Evolutionary conservation across 2,329 filamentous ascomycete species (phyloP), one percentile per base, ranked within the genome.

Genomic region (Scedosporium boydii): DNA sequence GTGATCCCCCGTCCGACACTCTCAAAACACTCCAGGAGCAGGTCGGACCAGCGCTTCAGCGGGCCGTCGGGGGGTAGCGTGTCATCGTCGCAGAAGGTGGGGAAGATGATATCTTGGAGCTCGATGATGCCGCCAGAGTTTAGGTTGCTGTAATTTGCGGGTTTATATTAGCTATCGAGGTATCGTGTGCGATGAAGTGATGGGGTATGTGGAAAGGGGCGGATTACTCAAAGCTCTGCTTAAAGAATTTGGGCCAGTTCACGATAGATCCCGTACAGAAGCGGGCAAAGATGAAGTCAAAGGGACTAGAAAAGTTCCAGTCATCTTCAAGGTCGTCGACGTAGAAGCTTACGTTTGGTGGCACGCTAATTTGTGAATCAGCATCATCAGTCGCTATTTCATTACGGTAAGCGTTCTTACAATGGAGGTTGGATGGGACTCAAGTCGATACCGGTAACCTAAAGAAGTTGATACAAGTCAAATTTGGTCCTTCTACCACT

Each of bases 311-410:
- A 21, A 70, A 78, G 1, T 70, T 71, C 77, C 77, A 79, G n/a
- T 72, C 68, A 18, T 74, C 71, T 53, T 77, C 75, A 6, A 75
- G 64, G 63, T 79, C 75, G 62, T 80, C 77, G 56, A 80, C 69
- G 41, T 77, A 75, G 65, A 83, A 83, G 9, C 70, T 68, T 3
- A 81, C 74, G 60, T 84, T 83, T 0, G 78, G 73, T 2, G 80
- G 80, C 3, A 81, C 76, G 67, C 76, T 76, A 26, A 29, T 29
- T 53, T 26, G 3, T 9, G 21, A 23, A 18, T 53, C 4, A n/a
- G 9, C 27, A 48, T 34, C 26, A 26, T 7, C 18, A 29, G 27
- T 29, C 27, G 27, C 14, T 7, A 26, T 18, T 18, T 14, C 3
- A 4, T 21, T n/a, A 6, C 16, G 21, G n/a, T n/a, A n/a, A 26